Evolutionary conservation across 345 rosid species (phyloP).

Genomic region (Mercurialis annua): DNA sequence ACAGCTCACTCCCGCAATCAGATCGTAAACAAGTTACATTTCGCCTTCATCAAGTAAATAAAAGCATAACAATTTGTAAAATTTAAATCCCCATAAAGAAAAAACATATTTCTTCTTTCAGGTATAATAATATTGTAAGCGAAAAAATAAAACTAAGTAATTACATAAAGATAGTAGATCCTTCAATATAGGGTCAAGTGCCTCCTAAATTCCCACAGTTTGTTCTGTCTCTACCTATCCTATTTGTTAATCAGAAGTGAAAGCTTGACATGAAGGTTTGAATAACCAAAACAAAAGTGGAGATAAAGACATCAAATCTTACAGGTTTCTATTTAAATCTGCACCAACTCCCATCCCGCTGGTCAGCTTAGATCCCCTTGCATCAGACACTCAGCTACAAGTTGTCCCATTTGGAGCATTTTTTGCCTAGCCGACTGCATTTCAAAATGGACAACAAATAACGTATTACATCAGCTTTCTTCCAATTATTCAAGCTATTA

Average conservation of each 20-base stretch:
- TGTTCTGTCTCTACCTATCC: neutral
- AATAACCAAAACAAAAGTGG: no score
- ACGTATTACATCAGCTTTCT: neutral
- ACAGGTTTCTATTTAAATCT: neutral
- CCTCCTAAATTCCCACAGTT: neutral
- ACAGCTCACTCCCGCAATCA: no score
- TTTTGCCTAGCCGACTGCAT: slow-evolving; percentile 67
- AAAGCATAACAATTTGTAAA: no score
- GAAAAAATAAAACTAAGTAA: no score
- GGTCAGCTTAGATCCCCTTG: slow-evolving; percentile 27
- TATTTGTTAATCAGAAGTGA: neutral
- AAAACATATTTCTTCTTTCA: no score
- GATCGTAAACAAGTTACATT: no score
- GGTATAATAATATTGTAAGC: no score
- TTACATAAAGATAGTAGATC: neutral
- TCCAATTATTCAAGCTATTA: neutral
- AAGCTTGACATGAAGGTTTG: neutral
- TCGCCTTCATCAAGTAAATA: no score
- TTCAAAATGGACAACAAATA: slow-evolving; percentile 17
- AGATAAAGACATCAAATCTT: neutral
- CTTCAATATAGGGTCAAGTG: neutral
- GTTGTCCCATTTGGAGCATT: slow-evolving; percentile 60
- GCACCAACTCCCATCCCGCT: neutral
- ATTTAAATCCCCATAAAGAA: neutral
- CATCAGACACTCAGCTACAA: slow-evolving; percentile 54